Base-by-base conservation (phyloP, 257 asterid species). In the Marsdenia floribunda region DNA sequence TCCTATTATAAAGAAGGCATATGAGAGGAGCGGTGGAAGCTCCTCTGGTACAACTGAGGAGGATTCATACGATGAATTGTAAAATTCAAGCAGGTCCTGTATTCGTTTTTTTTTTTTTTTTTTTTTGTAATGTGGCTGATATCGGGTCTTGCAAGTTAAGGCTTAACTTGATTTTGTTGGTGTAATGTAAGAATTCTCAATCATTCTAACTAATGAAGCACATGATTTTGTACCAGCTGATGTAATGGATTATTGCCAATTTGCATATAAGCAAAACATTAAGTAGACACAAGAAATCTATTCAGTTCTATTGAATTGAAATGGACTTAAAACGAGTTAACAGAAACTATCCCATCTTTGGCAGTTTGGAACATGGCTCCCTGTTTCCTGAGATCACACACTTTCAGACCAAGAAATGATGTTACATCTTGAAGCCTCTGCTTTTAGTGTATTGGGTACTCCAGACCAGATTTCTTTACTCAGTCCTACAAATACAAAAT, bases 31-130 rank as follows among this genome's bases (percentile, higher is more conserved):
- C 24, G 58, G 78, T 57, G 78, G 69, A 14, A 49, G 68, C 35
- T 59, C 79, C 46, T 37, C 54, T 68, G 65, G 60, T 70, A 70
- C 76, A 12, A 68, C 26, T 22, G 75, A 69, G 37, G 80, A 76
- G 19, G 78, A 64, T 10, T 14, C 80, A 18, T 68, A 71, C 2
- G 77, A 80, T 52, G 83, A 80, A 42, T 71, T 80, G 59, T 74
- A 75, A 66, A 68, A 35, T 37, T 18, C 6, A 22, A 22, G 35
- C 37, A 58, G n/a, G 15, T 16, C 14, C 11, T 6, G 8, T 9
- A 64, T 64, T 64, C 26, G 35, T 64, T 35, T 26, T 29, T 11
- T 12, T 60, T 26, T 61, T 12, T n/a, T n/a, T n/a, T n/a, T n/a
- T n/a, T n/a, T n/a, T n/a, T n/a, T n/a, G n/a, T n/a, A n/a, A n/a